Percentiles rank a stretch among this genome's conserved stretches.
These are phyloP conservation scores for Pseudocercospora pini-densiflorae DNA, from an alignment of 2,329 filamentous ascomycete genomes.

Conservation along the genomic window DNA sequence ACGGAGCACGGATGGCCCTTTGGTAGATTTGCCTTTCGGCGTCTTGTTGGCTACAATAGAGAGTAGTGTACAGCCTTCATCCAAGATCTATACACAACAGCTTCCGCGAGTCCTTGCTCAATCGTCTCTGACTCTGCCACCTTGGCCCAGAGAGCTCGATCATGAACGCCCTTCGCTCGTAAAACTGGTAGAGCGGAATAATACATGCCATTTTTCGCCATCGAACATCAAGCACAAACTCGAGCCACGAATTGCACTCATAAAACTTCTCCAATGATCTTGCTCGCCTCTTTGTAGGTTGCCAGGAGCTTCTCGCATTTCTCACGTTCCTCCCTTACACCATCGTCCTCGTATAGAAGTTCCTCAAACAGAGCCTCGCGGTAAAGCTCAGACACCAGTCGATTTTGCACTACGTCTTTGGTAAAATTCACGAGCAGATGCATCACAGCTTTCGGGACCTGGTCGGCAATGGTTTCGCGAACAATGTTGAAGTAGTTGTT, in stretches of 20 bases:
- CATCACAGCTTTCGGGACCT: slow-evolving; percentile 99
- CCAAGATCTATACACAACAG: slow-evolving; percentile 5
- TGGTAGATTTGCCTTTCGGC: slow-evolving; percentile 1
- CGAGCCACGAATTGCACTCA: slow-evolving; percentile 47
- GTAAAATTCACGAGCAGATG: slow-evolving; percentile 97
- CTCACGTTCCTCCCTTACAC: slow-evolving; percentile 94
- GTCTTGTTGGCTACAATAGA: slow-evolving; percentile 2
- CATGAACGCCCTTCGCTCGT: background rate
- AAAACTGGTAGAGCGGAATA: slow-evolving; percentile 5
- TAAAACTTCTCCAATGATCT: slow-evolving; percentile 96
- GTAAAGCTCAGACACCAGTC: slow-evolving; percentile 93
- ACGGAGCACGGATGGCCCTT: background rate
- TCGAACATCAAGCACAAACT: background rate
- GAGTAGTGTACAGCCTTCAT: slow-evolving; percentile 1
- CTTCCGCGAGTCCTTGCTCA: background rate
- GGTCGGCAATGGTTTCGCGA: slow-evolving; percentile 96
- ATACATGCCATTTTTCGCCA: background rate
- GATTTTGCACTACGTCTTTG: slow-evolving; percentile 97
- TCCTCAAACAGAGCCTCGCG: slow-evolving; percentile 92
- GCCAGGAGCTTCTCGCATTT: slow-evolving; percentile 96
- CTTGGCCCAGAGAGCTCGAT: background rate
- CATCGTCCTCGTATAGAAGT: slow-evolving; percentile 95
- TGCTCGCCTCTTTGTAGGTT: slow-evolving; percentile 96
- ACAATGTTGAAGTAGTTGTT: slow-evolving; percentile 99
- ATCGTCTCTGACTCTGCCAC: background rate